Conservation (phyloP, 768 basidiomycete species). For the Pisolithus tinctorius region DNA sequence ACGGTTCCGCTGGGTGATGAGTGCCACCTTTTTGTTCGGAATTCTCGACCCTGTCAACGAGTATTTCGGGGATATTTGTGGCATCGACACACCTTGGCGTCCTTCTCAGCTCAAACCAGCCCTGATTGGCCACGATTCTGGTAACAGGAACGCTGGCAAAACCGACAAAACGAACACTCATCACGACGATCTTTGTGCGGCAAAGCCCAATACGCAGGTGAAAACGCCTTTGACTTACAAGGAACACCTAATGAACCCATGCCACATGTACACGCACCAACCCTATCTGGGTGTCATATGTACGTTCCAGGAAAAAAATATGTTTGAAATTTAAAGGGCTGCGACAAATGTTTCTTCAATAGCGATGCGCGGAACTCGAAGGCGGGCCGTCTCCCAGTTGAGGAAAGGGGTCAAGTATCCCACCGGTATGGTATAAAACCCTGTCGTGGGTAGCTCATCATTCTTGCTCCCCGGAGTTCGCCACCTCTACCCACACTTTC, state of each 20-base stretch:
- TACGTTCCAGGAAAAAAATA: background rate
- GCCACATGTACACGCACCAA: background rate
- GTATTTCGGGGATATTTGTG: background rate
- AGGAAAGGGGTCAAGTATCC: slow-evolving; percentile 15
- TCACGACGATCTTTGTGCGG: background rate
- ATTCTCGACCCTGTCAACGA: background rate
- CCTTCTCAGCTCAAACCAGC: background rate
- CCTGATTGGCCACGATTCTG: background rate
- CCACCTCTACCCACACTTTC: slow-evolving; percentile 3
- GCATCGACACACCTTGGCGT: background rate
- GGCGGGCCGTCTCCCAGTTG: slow-evolving; percentile 8
- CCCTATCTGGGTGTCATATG: background rate
- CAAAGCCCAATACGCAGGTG: background rate
- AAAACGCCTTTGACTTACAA: background rate
- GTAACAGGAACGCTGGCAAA: background rate
- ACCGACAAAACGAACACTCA: background rate
- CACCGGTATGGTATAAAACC: slow-evolving; percentile 23
- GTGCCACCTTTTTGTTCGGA: background rate
- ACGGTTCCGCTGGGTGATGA: background rate
- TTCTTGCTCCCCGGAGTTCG: slow-evolving; percentile 7
- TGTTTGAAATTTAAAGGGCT: background rate
- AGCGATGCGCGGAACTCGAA: background rate
- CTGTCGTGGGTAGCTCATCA: slow-evolving; percentile 5
- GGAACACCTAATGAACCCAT: background rate
- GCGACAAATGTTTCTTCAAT: background rate